A percentile compares a stretch with the other conserved stretches of the same genome.
Evolutionary conservation across 257 asterid species (phyloP).

Genomic region (Solanum clarkiae): DNA sequence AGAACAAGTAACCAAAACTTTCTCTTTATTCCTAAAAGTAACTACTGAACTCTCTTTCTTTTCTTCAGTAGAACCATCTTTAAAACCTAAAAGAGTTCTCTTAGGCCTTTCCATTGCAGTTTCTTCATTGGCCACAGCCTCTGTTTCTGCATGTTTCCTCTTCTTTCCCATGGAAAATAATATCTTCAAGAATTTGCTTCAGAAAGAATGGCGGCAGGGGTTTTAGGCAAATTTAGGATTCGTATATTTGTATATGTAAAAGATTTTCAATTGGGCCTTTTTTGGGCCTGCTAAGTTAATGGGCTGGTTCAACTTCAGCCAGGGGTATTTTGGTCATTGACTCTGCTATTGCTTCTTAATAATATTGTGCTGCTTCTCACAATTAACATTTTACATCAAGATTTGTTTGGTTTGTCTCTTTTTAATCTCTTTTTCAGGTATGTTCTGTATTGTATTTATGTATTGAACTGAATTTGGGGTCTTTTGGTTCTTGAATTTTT

Average conservation of each 20-base stretch:
- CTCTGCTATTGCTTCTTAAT: no score
- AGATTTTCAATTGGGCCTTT: not conserved
- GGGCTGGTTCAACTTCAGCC: not conserved
- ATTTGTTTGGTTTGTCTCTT: not conserved
- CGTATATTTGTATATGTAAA: not conserved
- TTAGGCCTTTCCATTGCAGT: conserved; percentile 61
- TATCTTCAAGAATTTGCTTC: not conserved
- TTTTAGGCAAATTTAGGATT: not conserved
- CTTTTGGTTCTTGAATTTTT: not conserved
- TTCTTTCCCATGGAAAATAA: conserved; percentile 45
- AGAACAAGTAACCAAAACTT: conserved; percentile 77
- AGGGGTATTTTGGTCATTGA: not conserved
- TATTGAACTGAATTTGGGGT: not conserved
- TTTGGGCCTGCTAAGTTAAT: not conserved
- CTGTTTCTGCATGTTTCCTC: conserved; percentile 53
- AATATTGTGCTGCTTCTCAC: no score
- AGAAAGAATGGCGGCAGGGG: not conserved
- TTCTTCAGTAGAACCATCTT: conserved; percentile 17
- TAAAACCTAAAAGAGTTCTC: conserved; percentile 83
- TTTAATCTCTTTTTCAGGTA: not conserved
- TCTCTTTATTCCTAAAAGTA: conserved; percentile 65
- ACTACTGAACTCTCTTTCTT: conserved; percentile 3
- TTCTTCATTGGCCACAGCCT: conserved; percentile 33
- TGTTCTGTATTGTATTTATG: not conserved
- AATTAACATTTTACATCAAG: not conserved